These are phyloP conservation scores for Amaranthus cruentus DNA, from an alignment of 148 eudicot genomes.

Conservation along the genomic window DNA sequence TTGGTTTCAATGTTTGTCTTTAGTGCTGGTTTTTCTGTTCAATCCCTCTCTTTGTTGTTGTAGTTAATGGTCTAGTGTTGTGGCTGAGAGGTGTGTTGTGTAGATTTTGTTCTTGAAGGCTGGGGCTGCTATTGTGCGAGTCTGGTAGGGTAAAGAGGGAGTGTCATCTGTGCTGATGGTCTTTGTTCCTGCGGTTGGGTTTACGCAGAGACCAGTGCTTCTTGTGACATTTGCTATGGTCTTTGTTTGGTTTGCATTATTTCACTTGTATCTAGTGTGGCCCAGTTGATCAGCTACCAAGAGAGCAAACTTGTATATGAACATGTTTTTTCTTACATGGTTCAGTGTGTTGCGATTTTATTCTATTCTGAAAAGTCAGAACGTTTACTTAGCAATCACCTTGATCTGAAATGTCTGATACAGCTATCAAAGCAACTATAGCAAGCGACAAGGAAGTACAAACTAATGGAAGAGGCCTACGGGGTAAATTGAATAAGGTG, in stretches of 20 bases:
- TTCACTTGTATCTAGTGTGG: slow-evolving; percentile 1
- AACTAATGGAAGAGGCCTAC: slow-evolving; percentile 42
- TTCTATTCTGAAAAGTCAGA: background rate
- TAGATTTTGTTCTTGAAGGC: too few relatives aligned
- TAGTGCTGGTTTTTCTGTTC: too few relatives aligned
- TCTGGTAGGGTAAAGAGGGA: too few relatives aligned
- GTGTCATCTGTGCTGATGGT: too few relatives aligned
- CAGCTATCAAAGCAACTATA: slow-evolving; percentile 56
- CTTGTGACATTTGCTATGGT: too few relatives aligned
- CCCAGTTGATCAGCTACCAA: background rate
- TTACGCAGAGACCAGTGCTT: background rate
- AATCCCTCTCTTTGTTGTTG: too few relatives aligned
- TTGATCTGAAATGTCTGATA: slow-evolving; percentile 10
- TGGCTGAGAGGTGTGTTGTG: too few relatives aligned
- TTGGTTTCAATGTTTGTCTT: too few relatives aligned
- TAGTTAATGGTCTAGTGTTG: too few relatives aligned
- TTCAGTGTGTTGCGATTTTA: background rate
- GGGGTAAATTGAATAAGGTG: slow-evolving; percentile 82
- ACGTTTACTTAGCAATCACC: background rate
- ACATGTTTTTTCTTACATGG: background rate
- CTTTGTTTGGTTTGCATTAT: background rate
- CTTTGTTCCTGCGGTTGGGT: too few relatives aligned
- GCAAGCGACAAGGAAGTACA: slow-evolving; percentile 48
- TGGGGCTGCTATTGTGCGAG: too few relatives aligned
- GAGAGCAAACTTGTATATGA: background rate